Evolutionary conservation across 2,329 filamentous ascomycete genomes (phyloP), one percentile per base, ranked within the genome.

Genomic region (Apiospora aurea): DNA sequence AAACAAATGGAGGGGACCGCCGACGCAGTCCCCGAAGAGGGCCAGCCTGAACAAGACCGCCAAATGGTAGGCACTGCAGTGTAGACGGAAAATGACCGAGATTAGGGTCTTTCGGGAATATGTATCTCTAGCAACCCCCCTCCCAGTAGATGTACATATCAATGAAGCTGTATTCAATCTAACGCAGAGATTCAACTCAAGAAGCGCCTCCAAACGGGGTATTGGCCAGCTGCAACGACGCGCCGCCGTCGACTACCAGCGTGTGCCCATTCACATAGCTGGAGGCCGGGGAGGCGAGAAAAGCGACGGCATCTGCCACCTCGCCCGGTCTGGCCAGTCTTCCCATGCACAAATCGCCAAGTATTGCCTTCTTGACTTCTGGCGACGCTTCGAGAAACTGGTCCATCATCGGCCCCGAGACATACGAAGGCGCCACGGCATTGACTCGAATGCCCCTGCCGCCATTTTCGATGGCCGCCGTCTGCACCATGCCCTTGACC

Each of bases 211-310:
- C 38, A 70, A 75, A 76, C 1, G 72, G 75, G 34, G 68, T 73
- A 61, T 76, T 74, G 41, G 74, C 69, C 43, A 73, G 47, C 44
- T 71, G 38, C 46, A 75, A 38, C 8, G 75, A 74, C 18, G 69
- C 75, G 44, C 71, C 75, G 24, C 75, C 75, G 44, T 76, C 75
- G n/a, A 75, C 73, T 18, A 75, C 72, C 38, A 75, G 67, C 44
- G 72, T 74, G 70, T 75, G 74, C 13, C 74, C 74, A 71, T 75
- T 75, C 71, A 75, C 73, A 46, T 75, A 75, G 69, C 73, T 75
- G 49, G 75, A 76, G 69, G 72, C 69, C 41, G 73, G 70, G 71
- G 74, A 76, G 47, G 73, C 73, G 49, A 75, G 72, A 64, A 76
- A 74, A 11, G 67, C 74, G n/a, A 76, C 74, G 6, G 70, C 75